These are phyloP conservation scores for Suillus tomentosus DNA, from an alignment of 768 basidiomycete species.

Conservation along the genomic window DNA sequence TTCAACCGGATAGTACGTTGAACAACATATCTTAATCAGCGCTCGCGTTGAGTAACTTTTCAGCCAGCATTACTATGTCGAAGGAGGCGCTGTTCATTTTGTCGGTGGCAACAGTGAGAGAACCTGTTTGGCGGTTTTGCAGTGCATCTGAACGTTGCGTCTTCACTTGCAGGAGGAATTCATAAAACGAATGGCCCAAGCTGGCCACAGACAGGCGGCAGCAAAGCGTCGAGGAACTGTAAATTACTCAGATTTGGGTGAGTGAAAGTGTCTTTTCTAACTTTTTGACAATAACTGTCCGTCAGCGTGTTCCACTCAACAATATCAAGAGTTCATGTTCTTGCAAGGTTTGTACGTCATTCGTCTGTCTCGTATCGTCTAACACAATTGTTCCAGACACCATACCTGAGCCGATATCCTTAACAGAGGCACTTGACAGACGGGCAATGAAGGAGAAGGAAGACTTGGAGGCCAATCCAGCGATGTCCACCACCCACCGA, in stretches of 20 bases:
- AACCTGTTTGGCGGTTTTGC: conserved; percentile 22
- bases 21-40: not conserved
- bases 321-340: conserved; percentile 72
- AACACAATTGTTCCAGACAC: conserved; percentile 47
- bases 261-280: conserved; percentile 24
- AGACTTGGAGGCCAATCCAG: conserved; percentile 61
- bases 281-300: conserved; percentile 13
- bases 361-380: conserved; percentile 10
- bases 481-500: conserved; percentile 40
- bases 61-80: conserved; percentile 62
- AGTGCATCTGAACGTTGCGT: conserved; percentile 4
- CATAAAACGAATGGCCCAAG: conserved; percentile 71
- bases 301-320: conserved; percentile 58
- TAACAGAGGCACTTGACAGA: conserved; percentile 59
- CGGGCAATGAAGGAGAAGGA: conserved; percentile 55
- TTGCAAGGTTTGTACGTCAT: conserved; percentile 50
- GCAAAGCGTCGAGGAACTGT: conserved; percentile 59
- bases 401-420: conserved; percentile 61
- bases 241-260: conserved; percentile 78
- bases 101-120: conserved; percentile 70
- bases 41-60: not conserved
- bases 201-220: conserved; percentile 66
- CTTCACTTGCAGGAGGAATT: conserved; percentile 71
- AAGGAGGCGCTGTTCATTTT: conserved; percentile 76
- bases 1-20: conserved; percentile 72